Conservation (phyloP, 2,329 filamentous ascomycete species). For the Monosporascus sp. region DNA sequence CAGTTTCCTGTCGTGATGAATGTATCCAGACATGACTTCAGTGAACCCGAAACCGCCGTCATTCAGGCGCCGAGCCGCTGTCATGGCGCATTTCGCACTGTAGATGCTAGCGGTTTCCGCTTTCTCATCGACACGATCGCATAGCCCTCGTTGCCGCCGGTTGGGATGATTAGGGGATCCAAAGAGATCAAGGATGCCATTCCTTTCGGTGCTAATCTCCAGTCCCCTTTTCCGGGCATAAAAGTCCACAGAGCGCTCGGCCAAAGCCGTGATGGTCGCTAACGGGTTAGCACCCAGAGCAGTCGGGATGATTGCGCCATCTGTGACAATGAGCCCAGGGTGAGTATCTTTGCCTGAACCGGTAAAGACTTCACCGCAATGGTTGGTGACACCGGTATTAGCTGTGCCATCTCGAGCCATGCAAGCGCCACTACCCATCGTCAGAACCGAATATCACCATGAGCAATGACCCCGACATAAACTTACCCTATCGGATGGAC, state of each 20-base stretch:
- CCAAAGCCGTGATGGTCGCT: slow-evolving; percentile 63
- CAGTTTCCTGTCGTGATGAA: slow-evolving; percentile 41
- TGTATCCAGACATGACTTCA: slow-evolving; percentile 59
- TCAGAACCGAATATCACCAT: slow-evolving; percentile 2
- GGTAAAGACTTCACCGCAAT: slow-evolving; percentile 54
- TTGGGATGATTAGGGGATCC: slow-evolving; percentile 39
- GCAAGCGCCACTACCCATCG: slow-evolving; percentile 46
- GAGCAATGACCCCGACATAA: neutral
- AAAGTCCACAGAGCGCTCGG: slow-evolving; percentile 55
- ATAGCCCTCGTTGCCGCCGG: slow-evolving; percentile 10
- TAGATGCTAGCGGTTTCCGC: slow-evolving; percentile 31
- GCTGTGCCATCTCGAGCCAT: slow-evolving; percentile 57
- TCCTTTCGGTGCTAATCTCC: slow-evolving; percentile 38
- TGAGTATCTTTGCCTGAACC: slow-evolving; percentile 47
- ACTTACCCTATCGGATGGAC: slow-evolving; percentile 60
- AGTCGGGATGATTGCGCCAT: slow-evolving; percentile 56
- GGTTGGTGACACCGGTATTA: slow-evolving; percentile 52
- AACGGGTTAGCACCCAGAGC: slow-evolving; percentile 62
- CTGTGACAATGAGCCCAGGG: slow-evolving; percentile 54
- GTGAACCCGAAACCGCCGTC: slow-evolving; percentile 53
- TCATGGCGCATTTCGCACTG: slow-evolving; percentile 32
- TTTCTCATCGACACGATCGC: slow-evolving; percentile 18
- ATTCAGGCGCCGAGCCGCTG: slow-evolving; percentile 35
- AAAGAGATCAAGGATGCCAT: slow-evolving; percentile 48
- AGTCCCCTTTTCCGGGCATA: slow-evolving; percentile 38